These are phyloP conservation scores for Oryza australiensis DNA, from an alignment of 176 grass and related monocot species.

Conservation along the genomic window DNA sequence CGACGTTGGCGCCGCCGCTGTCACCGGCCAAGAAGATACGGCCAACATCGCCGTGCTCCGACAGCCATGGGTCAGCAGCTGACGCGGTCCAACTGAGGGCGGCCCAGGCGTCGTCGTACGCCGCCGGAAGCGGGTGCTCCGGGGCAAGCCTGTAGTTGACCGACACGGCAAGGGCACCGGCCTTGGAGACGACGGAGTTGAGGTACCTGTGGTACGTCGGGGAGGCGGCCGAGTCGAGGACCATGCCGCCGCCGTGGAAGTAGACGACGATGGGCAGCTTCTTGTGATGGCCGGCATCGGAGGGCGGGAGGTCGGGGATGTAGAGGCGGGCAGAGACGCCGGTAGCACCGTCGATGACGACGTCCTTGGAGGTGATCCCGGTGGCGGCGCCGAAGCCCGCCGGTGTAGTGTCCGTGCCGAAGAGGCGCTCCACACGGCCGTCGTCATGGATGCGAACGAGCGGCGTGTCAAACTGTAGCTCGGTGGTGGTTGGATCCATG, in stretches of 20 bases:
- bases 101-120: constrained; percentile 49
- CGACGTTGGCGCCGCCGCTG: constrained; percentile 53
- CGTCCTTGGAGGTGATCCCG: constrained; percentile 56
- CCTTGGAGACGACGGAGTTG: constrained; percentile 38
- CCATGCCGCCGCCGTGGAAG: constrained; percentile 56
- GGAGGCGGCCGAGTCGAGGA: constrained; percentile 41
- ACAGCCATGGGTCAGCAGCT: constrained; percentile 38
- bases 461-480: constrained; percentile 27
- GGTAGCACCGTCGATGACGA: constrained; percentile 35
- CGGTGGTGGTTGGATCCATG: constrained; percentile 35
- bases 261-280: constrained; percentile 57
- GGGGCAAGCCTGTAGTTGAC: constrained; percentile 73
- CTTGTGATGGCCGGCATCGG: neutral
- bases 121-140: constrained; percentile 50
- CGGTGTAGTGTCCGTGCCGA: constrained; percentile 36
- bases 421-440: constrained; percentile 47
- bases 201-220: constrained; percentile 38
- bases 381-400: constrained; percentile 36
- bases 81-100: constrained; percentile 52
- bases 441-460: constrained; percentile 31
- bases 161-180: constrained; percentile 44
- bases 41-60: constrained; percentile 40
- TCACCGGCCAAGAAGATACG: constrained; percentile 51
- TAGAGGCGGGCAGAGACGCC: constrained; percentile 52
- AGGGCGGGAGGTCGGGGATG: constrained; percentile 33